phyloP scores from a whole-genome alignment of 2,329 filamentous ascomycete genomes.

The Basipetospora chlamydospora region DNA sequence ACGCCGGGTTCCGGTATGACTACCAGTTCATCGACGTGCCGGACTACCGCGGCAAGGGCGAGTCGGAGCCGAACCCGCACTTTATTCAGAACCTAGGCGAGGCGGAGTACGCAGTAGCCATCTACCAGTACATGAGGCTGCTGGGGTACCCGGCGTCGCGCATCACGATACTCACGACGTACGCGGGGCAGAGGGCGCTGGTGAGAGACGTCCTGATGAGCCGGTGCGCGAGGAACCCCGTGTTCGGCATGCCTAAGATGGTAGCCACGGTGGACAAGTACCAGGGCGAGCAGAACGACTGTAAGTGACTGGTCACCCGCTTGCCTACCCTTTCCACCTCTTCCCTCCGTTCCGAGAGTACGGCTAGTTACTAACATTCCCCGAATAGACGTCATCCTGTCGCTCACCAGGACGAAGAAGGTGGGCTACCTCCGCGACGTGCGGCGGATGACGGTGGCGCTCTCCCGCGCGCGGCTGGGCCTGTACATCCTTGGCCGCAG shows the following conservation, averaged over 20 bases:
- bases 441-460: slow-evolving; percentile 81
- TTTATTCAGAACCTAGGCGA: slow-evolving; percentile 96
- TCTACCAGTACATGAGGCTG: slow-evolving; percentile 95
- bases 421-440: slow-evolving; percentile 91
- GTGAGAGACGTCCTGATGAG: slow-evolving; percentile 76
- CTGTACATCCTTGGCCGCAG: slow-evolving; percentile 84
- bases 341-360: too few relatives aligned
- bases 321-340: not conserved
- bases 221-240: slow-evolving; percentile 64
- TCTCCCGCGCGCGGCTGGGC: slow-evolving; percentile 82
- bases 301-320: slow-evolving; percentile 39
- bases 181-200: slow-evolving; percentile 80
- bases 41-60: slow-evolving; percentile 81
- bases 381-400: slow-evolving; percentile 70
- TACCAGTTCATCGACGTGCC: slow-evolving; percentile 95
- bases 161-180: slow-evolving; percentile 85
- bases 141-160: slow-evolving; percentile 74
- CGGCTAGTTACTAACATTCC: slow-evolving; percentile 10
- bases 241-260: slow-evolving; percentile 80
- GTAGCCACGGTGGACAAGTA: slow-evolving; percentile 97
- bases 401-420: slow-evolving; percentile 72
- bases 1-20: slow-evolving; percentile 84
- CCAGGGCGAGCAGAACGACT: slow-evolving; percentile 98
- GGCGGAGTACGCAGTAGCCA: slow-evolving; percentile 88
- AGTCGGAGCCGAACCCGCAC: slow-evolving; percentile 80